Evolutionary conservation across 306 rosid species (phyloP), one percentile per base, ranked within the genome.

Genomic region (Glycine soja): DNA sequence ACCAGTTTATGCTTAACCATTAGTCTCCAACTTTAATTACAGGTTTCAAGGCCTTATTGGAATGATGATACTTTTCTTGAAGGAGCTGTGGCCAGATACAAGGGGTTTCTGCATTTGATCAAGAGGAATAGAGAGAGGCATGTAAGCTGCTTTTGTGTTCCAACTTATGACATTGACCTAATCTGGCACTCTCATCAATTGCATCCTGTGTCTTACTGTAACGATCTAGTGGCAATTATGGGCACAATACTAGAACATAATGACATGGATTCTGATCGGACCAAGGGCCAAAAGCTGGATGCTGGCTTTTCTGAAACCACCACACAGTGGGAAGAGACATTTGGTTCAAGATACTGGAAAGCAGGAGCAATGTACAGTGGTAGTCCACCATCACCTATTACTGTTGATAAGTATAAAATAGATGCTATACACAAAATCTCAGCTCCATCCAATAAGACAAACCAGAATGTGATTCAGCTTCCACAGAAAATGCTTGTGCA

Each of bases 181-280:
- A 81, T 85, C 36, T 85, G 90, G 88, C 90, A 88, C 79, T 85
- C 87, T 51, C 86, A 88, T 76, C 89, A 88, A 34, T 38, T 83
- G 80, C 79, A 84, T 76, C 79, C 91, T 81, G 86, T 52, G 5
- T 70, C 89, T 61, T 88, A 85, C 82, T 69, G 84, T 34, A 24
- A 80, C 51, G 84, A 85, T 78, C 62, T 83, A 34, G 32, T 46
- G 64, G 78, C 71, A 74, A 74, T 83, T 74, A 68, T 83, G 63
- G 87, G 80, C 8, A 72, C 18, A 38, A 82, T 81, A 2, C 70
- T 88, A 52, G 76, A 66, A 64, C 91, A 85, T 58, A 85, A 77
- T 64, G 91, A 88, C 75, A 85, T 86, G 8, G 86, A 74, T 70
- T 77, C 87, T 18, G 83, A 83, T 15, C 46, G 89, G 70, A 70